Evolutionary conservation across 257 asterid genomes (phyloP), one percentile per base, ranked within the genome.

Genomic region (Solanum etuberosum): DNA sequence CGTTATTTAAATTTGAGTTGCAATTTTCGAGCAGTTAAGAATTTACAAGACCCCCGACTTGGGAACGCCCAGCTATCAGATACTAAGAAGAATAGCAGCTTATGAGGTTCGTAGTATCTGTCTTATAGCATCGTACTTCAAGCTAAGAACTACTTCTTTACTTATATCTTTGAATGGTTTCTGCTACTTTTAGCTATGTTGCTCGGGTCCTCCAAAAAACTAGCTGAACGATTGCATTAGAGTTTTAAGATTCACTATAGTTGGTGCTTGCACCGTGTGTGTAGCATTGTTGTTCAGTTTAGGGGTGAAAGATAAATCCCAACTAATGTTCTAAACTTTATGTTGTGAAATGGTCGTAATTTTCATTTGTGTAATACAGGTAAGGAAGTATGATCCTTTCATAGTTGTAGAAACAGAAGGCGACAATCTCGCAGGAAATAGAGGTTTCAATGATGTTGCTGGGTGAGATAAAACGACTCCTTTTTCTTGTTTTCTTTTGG

Each of bases 371-470:
- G 57, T 31, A 74, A 5, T 85, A 23, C 91, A 96, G 99, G 96
- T 96, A 85, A 93, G 99, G 63, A 89, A 92, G 82, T 96, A 96
- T 43, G 91, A 92, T 5, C 95, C 98, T 0, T 94, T 95, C 80
- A 84, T 95, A 32, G 94, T 96, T 25, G 97, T 92, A 16, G 99
- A 95, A 91, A 93, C 98, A 85, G 93, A 89, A 65, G 95, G 93
- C 23, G 95, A 94, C 89, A 89, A 92, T 91, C 85, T 96, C 85
- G 90, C 98, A 14, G 98, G 98, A 80, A 94, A 98, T 20, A 91
- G 88, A 9, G 98, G 98, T 83, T 96, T 96, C 88, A 95, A 96
- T 87, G 88, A 94, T 27, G 96, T 96, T 88, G 98, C 98, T 25
- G 99, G 98, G 99, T 96, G 88, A 86, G 93, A 83, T 29, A 72